These are phyloP conservation scores for Dicorynia guianensis DNA, from an alignment of 306 rosid genomes.

Conservation along the genomic window DNA sequence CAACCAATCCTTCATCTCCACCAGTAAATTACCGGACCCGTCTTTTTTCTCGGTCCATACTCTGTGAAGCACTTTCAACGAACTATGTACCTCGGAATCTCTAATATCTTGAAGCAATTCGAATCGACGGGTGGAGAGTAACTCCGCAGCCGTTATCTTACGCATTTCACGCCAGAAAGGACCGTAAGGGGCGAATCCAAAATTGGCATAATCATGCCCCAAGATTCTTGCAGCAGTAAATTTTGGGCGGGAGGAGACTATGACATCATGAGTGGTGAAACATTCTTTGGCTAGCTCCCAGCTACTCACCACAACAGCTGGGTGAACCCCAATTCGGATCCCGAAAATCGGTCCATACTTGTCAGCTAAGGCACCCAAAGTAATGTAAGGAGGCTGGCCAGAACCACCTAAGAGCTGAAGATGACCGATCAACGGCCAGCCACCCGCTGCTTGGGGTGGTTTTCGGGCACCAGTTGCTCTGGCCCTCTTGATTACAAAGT, in stretches of 20 bases:
- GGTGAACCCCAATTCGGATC: constrained; percentile 30
- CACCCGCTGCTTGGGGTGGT: constrained; percentile 51
- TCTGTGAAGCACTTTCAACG: constrained; percentile 1
- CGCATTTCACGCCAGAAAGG: constrained; percentile 46
- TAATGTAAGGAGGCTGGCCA: constrained; percentile 29
- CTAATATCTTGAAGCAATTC: constrained; percentile 16
- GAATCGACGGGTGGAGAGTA: constrained; percentile 43
- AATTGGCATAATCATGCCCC: constrained; percentile 39
- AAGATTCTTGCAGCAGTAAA: neutral
- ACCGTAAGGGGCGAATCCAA: constrained; percentile 40
- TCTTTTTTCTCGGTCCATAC: neutral
- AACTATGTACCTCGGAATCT: constrained; percentile 16
- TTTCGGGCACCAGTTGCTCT: neutral
- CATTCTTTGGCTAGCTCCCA: constrained; percentile 49
- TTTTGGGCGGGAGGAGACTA: constrained; percentile 30
- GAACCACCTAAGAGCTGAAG: constrained; percentile 38
- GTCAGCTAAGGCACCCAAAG: constrained; percentile 50
- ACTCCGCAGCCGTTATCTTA: constrained; percentile 32
- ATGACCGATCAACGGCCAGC: constrained; percentile 64
- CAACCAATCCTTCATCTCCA: constrained; percentile 42
- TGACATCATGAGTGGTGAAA: constrained; percentile 35
- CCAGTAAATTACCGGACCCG: neutral
- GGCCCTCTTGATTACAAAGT: neutral
- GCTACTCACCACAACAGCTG: constrained; percentile 40
- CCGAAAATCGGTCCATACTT: constrained; percentile 43